Evolutionary conservation across 768 basidiomycete species (phyloP).

Genomic region (Calocybe cyanea): DNA sequence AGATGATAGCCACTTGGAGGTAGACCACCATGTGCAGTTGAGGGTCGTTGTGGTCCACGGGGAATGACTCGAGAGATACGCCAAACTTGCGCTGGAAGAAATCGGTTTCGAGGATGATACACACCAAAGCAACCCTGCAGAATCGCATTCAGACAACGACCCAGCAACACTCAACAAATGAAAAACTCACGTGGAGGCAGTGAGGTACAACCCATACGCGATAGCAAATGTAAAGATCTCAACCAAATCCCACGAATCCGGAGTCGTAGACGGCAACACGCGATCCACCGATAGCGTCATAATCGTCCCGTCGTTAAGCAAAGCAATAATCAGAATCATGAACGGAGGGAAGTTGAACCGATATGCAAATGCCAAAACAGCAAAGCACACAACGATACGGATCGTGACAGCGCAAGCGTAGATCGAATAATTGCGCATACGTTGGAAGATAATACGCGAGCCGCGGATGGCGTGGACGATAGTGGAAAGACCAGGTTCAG

Average conservation of each 20-base stretch:
- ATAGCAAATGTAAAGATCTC: constrained; percentile 97
- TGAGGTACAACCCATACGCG: constrained; percentile 93
- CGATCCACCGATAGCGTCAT: constrained; percentile 98
- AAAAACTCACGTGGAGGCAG: constrained; percentile 75
- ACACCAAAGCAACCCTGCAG: constrained; percentile 67
- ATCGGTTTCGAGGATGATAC: constrained; percentile 78
- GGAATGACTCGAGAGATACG: constrained; percentile 48
- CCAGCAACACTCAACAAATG: constrained; percentile 1
- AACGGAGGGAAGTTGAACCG: constrained; percentile 99
- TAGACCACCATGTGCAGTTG: constrained; percentile 88
- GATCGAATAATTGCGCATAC: constrained; percentile 99
- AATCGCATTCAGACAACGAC: constrained; percentile 10
- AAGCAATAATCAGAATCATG: constrained; percentile 98
- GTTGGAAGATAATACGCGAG: constrained; percentile 98
- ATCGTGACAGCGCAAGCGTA: constrained; percentile 95
- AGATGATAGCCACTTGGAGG: constrained; percentile 97
- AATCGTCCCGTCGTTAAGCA: constrained; percentile 98
- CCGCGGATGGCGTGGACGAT: constrained; percentile 99
- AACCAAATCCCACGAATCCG: constrained; percentile 93
- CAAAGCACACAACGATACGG: constrained; percentile 98
- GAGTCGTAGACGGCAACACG: constrained; percentile 87
- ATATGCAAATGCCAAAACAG: constrained; percentile 93
- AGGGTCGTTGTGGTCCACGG: constrained; percentile 53
- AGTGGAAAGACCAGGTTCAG: constrained; percentile 97
- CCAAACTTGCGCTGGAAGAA: constrained; percentile 91